Evolutionary conservation across 2,329 filamentous ascomycete species (phyloP), one percentile per base, ranked within the genome.

Genomic region (Verticillium klebahnii): DNA sequence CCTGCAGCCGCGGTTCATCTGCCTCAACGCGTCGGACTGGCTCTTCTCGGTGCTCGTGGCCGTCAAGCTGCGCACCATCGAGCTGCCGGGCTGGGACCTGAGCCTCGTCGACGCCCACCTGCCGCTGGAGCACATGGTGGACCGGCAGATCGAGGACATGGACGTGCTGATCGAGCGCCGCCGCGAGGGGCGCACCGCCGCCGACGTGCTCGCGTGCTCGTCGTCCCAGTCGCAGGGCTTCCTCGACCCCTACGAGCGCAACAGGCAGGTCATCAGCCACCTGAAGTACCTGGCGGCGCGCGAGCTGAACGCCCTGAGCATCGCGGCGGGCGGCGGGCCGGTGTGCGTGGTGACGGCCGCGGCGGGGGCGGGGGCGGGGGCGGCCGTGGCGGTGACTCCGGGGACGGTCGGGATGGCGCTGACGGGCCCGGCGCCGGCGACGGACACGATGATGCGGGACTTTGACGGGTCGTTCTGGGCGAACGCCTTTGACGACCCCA

Each of bases 21-120:
- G 76, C 66, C 73, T 82, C 60, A 74, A 74, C 15, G 75, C 77
- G 9, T 82, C 79, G 25, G 81, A 83, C 67, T 75, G 80, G 56
- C 74, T 80, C 58, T 83, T 78, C 65, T 73, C 75, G 34, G 74
- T 82, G 65, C 74, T 84, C 64, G 77, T 74, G 0, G 75, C 72
- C 45, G 74, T 83, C 19, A 80, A 79, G 68, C 73, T 84, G n/a
- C 72, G 80, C 62, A 78, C 75, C 12, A 69, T 82, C 14, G 73
- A 74, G 45, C 64, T 77, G 1, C 78, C 80, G 0, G 80, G 80
- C 0, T 83, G 81, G 81, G 76, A 82, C 58, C 68, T 76, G 3
- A 67, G 66, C 2, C 66, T 70, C 1, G 74, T 77, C 25, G 70
- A 74, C 5, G 64, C 68, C 25, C 75, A 80, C 63, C 69, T 82